Evolutionary conservation across 805 yeast genomes (phyloP), one percentile per base, ranked within the genome.

Genomic region (Yamadazyma akitaensis): DNA sequence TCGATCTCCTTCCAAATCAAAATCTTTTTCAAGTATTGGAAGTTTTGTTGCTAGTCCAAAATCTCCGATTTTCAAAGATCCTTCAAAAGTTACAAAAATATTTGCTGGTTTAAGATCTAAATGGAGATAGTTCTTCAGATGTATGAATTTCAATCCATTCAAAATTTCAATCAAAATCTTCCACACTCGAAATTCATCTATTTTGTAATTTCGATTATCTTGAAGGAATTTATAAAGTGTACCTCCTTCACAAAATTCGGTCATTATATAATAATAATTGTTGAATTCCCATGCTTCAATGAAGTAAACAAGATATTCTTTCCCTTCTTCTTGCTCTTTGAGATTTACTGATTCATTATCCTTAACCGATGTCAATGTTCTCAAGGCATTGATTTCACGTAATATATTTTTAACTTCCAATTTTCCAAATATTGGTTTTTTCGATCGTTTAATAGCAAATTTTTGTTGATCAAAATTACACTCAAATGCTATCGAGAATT

Each of bases 111-210:
- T 94, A 60, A 94, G 67, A 65, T 94, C 99, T 44, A 94, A 70
- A 67, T 94, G 99, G 42, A 91, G 70, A 44, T 88, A 84, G 50
- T 78, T 77, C 37, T 81, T 74, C 57, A 74, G 76, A 62, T 94
- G 99, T 40, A 94, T 83, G 61, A 81, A 90, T 53, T 80, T 75
- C 49, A 94, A 69, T 0, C 97, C 99, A 58, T 80, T 75, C 36
- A 88, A 67, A 14, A 91, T 73, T 62, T 92, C 99, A 43, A 85
- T 84, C 54, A 94, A 72, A 38, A 94, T 92, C 68, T 94, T 94
- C 99, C 99, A 94, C 35, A 92, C 91, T 56, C 99, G 78, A 85
- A 97, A 94, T 63, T 94, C 99, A 61, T 94, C 99, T 43, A 94
- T 73, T 56, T 84, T 83, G 26, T 88, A 79, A 35, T 83, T 76